These are phyloP conservation scores for Tylopilus sp. DNA, from an alignment of 768 basidiomycete genomes.

Conservation along the genomic window DNA sequence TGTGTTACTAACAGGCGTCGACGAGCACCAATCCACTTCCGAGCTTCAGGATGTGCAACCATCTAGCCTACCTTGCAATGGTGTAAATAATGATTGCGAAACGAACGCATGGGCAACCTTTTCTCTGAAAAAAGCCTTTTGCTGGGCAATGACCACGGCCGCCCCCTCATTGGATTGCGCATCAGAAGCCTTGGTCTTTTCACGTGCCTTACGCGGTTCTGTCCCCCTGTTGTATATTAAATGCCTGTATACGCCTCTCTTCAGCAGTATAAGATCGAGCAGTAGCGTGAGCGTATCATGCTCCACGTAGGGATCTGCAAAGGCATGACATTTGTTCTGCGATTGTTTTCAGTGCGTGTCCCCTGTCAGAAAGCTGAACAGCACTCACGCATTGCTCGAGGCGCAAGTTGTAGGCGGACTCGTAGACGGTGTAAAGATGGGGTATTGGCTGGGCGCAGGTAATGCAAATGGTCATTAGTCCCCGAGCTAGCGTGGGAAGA, in stretches of 20 bases:
- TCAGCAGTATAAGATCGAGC: conserved; percentile 79
- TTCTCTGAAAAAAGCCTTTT: conserved; percentile 19
- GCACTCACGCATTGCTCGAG: conserved; percentile 79
- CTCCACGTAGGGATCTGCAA: conserved; percentile 87
- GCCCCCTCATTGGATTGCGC: neutral
- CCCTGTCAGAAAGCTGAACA: neutral
- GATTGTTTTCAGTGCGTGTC: conserved; percentile 4
- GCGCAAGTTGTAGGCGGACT: conserved; percentile 72
- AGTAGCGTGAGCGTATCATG: conserved; percentile 71
- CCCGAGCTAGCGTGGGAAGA: conserved; percentile 4
- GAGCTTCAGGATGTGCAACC: conserved; percentile 56
- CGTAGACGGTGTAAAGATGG: conserved; percentile 79
- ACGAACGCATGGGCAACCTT: conserved; percentile 19
- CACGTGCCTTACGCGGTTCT: conserved; percentile 49
- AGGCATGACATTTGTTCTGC: conserved; percentile 59
- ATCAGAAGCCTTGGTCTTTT: conserved; percentile 7
- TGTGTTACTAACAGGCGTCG: conserved; percentile 62
- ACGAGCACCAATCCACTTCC: conserved; percentile 57
- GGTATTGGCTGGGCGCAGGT: conserved; percentile 62
- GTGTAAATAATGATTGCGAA: neutral
- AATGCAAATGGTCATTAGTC: conserved; percentile 77
- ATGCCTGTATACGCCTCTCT: conserved; percentile 78
- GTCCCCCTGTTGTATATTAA: conserved; percentile 76
- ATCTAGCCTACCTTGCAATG: conserved; percentile 52
- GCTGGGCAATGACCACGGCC: neutral